Base-by-base conservation (phyloP, 2,329 filamentous ascomycete species). In the Fusarium sp. region DNA sequence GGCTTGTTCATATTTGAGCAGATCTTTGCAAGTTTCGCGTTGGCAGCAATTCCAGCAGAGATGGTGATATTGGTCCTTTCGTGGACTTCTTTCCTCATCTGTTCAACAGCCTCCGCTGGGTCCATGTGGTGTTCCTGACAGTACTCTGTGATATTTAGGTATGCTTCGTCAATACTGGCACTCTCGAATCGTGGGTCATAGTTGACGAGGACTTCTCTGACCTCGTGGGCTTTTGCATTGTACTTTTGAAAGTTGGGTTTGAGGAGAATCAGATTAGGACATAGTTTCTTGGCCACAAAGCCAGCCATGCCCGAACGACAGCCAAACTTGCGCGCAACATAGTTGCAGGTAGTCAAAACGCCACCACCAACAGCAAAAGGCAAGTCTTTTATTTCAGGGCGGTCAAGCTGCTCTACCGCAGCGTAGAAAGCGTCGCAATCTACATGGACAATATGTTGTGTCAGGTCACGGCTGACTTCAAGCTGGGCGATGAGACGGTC, bases 371-470 rank as follows among this genome's bases (percentile, higher is more conserved):
- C 95, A 0, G 94, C 93, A 78, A 99, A 97, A 1, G 95, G 95
- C 0, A 96, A 80, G 35, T 93, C 82, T 58, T 90, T 91, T 41
- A 99, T 83, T 73, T 97, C 93, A 0, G 94, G 95, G 1, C 90
- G 84, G 70, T 92, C 89, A 4, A 93, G 83, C 67, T 89, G 91
- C 75, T 98, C 95, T 1, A 98, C 95, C 0, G 95, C 92, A 1
- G 95, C 95, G 72, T 95, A 99, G 76, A 99, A 99, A 13, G 95
- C 95, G 79, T 99, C 95, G 76, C 95, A 98, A 75, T 99, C 95
- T 43, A 98, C 85, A 73, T 99, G 95, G 1, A 98, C 90, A 24
- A 98, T 86, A 54, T 87, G 82, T 74, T 98, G 95, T 1, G 88
- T 89, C 32, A 99, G 80, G 72, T 98, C 93, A 42, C 95, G 85